Evolutionary conservation across 108 stramenopile species (phyloP).

Genomic region (Epipyxis sp.): DNA sequence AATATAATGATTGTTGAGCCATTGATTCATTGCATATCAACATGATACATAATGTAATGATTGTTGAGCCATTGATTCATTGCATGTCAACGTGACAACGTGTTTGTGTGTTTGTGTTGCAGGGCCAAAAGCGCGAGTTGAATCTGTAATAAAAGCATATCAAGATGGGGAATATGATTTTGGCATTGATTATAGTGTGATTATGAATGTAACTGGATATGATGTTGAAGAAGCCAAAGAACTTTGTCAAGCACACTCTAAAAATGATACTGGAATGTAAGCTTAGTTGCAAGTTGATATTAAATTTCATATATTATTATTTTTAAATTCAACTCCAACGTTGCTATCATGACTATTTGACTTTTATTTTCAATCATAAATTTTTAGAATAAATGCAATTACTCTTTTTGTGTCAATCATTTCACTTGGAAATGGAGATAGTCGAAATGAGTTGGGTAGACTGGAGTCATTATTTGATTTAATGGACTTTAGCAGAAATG

Average conservation of each 20-base stretch:
- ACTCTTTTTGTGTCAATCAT: not conserved
- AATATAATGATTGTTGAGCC: not conserved
- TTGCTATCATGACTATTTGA: not conserved
- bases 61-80: not conserved
- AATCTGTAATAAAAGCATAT: not conserved
- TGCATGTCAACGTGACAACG: not conserved
- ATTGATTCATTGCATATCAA: not conserved
- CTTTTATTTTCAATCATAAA: not conserved
- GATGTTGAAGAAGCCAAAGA: conserved; percentile 8
- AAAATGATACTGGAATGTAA: conserved; percentile 9
- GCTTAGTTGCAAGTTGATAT: not conserved
- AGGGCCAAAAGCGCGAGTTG: not conserved
- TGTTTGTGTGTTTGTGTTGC: not conserved
- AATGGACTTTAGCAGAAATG: conserved; percentile 5
- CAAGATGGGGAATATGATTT: conserved; percentile 8
- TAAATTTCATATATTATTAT: no score
- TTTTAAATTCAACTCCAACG: not conserved
- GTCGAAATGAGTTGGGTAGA: not conserved
- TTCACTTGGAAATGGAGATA: not conserved
- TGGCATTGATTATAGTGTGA: not conserved
- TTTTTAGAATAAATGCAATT: conserved; percentile 3
- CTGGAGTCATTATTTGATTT: not conserved
- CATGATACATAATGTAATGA: not conserved
- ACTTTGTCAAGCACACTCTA: not conserved
- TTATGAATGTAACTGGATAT: not conserved